Conservation (phyloP, 148 eudicot genomes). For the Camellia sinensis region DNA sequence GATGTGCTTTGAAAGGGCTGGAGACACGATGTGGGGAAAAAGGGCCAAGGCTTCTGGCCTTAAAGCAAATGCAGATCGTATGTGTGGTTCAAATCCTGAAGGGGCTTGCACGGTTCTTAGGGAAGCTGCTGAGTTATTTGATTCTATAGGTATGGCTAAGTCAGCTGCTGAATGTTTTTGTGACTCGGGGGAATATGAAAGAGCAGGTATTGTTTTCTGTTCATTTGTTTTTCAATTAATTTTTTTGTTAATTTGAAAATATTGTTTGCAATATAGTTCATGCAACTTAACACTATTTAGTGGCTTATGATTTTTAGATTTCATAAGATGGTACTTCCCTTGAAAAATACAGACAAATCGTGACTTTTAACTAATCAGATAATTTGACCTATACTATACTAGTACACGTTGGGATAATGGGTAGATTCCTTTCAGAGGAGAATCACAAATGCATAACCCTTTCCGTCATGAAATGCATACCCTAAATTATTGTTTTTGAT, state of each 20-base stretch:
- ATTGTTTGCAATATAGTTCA: background rate
- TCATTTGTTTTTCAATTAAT: background rate
- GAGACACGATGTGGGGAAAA: slow-evolving; percentile 57
- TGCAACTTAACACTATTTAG: background rate
- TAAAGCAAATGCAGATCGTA: slow-evolving; percentile 40
- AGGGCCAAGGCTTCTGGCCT: slow-evolving; percentile 64
- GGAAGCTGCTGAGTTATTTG: slow-evolving; percentile 70
- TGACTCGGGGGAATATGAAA: slow-evolving; percentile 53
- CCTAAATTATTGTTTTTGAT: background rate
- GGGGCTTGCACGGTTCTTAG: slow-evolving; percentile 37
- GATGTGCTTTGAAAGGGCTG: slow-evolving; percentile 83
- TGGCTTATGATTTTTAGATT: background rate
- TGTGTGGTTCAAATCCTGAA: slow-evolving; percentile 43
- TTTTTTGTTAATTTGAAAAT: background rate
- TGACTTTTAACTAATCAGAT: no score
- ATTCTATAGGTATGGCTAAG: slow-evolving; percentile 47
- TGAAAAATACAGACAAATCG: background rate
- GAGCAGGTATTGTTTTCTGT: slow-evolving; percentile 32
- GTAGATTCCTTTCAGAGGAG: background rate
- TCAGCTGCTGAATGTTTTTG: slow-evolving; percentile 68
- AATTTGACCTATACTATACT: background rate
- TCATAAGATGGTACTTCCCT: background rate
- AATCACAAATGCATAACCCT: background rate
- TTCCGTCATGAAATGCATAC: no score
- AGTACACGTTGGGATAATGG: background rate